phyloP scores from a whole-genome alignment of 495 filamentous ascomycete genomes.

The Penicillium flavigenum region DNA sequence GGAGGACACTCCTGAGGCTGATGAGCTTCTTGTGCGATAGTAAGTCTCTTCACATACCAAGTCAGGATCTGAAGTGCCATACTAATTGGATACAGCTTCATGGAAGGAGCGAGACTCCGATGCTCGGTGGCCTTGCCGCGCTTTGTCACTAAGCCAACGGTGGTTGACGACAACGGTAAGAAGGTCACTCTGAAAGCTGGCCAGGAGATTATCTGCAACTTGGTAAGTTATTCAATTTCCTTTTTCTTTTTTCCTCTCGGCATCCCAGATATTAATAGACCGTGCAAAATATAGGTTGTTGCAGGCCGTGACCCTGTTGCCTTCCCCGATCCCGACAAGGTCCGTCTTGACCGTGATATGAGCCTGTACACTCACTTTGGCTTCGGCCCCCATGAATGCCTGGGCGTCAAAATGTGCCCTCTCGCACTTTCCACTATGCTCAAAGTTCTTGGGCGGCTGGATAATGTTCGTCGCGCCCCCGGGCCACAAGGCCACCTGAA shows the following conservation, averaged over 20 bases:
- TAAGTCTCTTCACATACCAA: constrained; percentile 24
- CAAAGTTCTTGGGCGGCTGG: constrained; percentile 50
- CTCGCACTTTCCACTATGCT: constrained; percentile 63
- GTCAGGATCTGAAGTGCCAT: not conserved
- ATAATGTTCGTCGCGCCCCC: constrained; percentile 59
- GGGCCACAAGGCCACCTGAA: constrained; percentile 70
- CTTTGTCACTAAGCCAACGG: constrained; percentile 38
- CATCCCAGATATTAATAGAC: not conserved
- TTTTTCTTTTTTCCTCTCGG: not conserved
- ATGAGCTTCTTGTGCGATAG: constrained; percentile 49
- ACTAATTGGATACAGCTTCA: constrained; percentile 41
- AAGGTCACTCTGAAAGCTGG: constrained; percentile 47
- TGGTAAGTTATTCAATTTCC: constrained; percentile 32
- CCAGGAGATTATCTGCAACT: constrained; percentile 49
- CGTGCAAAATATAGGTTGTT: constrained; percentile 30
- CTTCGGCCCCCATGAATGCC: constrained; percentile 56
- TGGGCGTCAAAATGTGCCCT: constrained; percentile 57
- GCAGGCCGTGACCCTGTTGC: constrained; percentile 55
- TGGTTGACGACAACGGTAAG: constrained; percentile 42
- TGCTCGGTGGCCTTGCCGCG: constrained; percentile 56
- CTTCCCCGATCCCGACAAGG: constrained; percentile 65
- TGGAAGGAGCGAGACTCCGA: constrained; percentile 61
- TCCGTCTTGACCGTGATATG: constrained; percentile 63
- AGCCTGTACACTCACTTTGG: constrained; percentile 65
- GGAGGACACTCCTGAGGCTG: constrained; percentile 43